phyloP scores from a whole-genome alignment of 1,284 basidiomycete genomes.

The Earliella scabrosa region DNA sequence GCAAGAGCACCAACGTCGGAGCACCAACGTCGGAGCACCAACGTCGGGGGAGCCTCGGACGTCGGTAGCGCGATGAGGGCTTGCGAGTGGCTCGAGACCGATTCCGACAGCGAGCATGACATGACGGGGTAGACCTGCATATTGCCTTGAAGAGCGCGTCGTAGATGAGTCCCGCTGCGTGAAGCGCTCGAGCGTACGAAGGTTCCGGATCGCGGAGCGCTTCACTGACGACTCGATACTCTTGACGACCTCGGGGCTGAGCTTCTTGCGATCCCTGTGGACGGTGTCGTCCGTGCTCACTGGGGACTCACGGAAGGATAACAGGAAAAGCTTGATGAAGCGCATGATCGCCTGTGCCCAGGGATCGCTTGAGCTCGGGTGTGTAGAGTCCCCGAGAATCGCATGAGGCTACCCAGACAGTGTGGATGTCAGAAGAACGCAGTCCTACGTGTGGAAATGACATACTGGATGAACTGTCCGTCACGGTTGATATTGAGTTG shows the following conservation, averaged over 20 bases:
- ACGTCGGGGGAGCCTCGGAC: no score
- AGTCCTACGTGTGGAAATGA: slow-evolving; percentile 26
- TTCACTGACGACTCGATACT: slow-evolving; percentile 97
- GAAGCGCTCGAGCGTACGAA: slow-evolving; percentile 84
- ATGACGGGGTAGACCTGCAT: no score
- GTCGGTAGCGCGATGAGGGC: no score
- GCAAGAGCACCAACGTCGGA: no score
- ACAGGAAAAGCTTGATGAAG: slow-evolving; percentile 96
- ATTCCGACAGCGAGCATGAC: no score
- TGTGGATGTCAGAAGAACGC: neutral
- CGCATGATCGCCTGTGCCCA: slow-evolving; percentile 94
- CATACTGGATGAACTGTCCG: slow-evolving; percentile 93
- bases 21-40: no score
- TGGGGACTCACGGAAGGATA: slow-evolving; percentile 97
- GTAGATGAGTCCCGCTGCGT: slow-evolving; percentile 87
- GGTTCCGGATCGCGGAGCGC: slow-evolving; percentile 90
- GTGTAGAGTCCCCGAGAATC: slow-evolving; percentile 93
- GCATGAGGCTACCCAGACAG: slow-evolving; percentile 77
- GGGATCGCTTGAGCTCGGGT: slow-evolving; percentile 88
- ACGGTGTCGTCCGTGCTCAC: slow-evolving; percentile 97
- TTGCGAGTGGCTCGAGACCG: no score
- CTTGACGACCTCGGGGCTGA: slow-evolving; percentile 90
- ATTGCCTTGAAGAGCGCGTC: slow-evolving; percentile 91
- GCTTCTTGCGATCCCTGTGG: slow-evolving; percentile 84
- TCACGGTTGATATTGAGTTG: slow-evolving; percentile 99